Evolutionary conservation across 305 asterid genomes (phyloP), one percentile per base, ranked within the genome.

Genomic region (Fraxinus velutina): DNA sequence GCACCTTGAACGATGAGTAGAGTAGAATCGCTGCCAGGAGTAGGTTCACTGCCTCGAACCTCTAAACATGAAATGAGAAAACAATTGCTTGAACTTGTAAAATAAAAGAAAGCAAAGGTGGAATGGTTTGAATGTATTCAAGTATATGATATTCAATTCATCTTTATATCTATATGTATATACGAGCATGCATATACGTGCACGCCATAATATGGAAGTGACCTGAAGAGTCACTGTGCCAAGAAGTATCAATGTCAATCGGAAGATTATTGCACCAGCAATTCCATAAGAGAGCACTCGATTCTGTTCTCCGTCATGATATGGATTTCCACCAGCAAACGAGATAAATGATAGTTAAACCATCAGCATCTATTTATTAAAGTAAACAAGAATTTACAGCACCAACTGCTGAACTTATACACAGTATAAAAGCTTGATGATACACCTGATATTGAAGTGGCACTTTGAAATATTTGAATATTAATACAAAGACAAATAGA

Each of bases 221-320:
- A 96, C 99, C 99, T 96, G 98, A 87, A 96, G 89, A 27, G 99
- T 92, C 81, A 93, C 98, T 77, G 98, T 87, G 86, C 99, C 99
- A 29, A 96, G 97, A 88, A 96, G 97, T 85, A 96, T 94, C 89
- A 96, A 80, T 13, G 98, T 81, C 81, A 88, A 84, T 17, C 99
- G 87, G 87, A 96, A 94, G 88, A 96, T 64, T 82, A 96, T 76
- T 57, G 99, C 99, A 80, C 99, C 99, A 74, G 94, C 97, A 87
- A 94, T 96, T 75, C 99, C 99, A 90, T 90, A 96, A 42, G 99
- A 90, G 76, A 96, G 96, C 86, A 96, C 99, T 84, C 95, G 95
- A 75, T 84, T 89, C 99, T 96, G 82, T 64, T 76, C 73, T 85
- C 73, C 81, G 81, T 81, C 66, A 88, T 19, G 75, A 78, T 5